Evolutionary conservation across 768 basidiomycete genomes (phyloP), one percentile per base, ranked within the genome.

Genomic region (Trametes maxima): DNA sequence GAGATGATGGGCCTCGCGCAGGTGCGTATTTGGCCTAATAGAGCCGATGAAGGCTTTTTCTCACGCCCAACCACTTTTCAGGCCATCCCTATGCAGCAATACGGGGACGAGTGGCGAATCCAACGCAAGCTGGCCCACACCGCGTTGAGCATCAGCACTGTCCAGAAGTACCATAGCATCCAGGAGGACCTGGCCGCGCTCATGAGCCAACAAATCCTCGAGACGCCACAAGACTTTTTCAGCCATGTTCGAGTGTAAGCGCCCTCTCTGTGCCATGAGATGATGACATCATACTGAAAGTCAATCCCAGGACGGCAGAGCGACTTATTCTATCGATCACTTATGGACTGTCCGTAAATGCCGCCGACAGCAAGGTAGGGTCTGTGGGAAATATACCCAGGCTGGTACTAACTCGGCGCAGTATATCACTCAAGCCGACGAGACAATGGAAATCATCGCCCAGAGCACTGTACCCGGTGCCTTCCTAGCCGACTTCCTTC

Each of bases 351-450:
- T 28, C 40, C 1, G 47, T 51, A 10, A 33, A 54, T n/a, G 46
- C 40, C 16, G 63, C 63, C 8, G 59, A 64, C 36, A 33, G 33
- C 22, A 49, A 64, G 48, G 63, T 60, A 33, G 11, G 57, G 28
- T 33, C 28, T 8, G 28, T 21, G 8, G 19, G 17, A 44, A 21
- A 10, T 19, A n/a, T n/a, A n/a, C n/a, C n/a, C n/a, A n/a, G n/a
- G n/a, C n/a, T n/a, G n/a, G n/a, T n/a, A n/a, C n/a, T n/a, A n/a
- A n/a, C n/a, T n/a, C n/a, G 43, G 16, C 21, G 6, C 22, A 82
- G 8, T 78, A 76, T 62, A 70, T 85, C 35, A 54, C 66, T 0
- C 66, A 77, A 5, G 79, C 78, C 0, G 76, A 80, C 24, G 65
- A 73, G 7, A 77, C 79, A 2, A 64, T 76, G 17, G 59, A 71